A percentile compares a stretch with the other conserved stretches of the same genome.
Evolutionary conservation across 345 rosid species (phyloP).

Genomic region (Eucalyptus virginea): DNA sequence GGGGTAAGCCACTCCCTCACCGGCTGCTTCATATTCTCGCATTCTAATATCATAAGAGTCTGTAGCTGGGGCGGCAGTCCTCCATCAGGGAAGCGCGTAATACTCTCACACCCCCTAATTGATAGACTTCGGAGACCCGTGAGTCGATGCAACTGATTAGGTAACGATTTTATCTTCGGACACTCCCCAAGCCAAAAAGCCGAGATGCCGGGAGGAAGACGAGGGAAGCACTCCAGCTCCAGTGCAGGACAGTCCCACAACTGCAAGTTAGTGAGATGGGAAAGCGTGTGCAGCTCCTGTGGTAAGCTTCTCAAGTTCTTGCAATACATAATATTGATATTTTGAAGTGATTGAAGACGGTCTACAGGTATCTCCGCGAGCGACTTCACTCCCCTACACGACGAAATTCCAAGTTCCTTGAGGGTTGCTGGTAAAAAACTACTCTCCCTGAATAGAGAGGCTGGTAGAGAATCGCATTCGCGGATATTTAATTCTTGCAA

Average conservation of each 20-base stretch:
- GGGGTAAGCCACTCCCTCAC: neutral
- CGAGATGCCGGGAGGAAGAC: neutral
- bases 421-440: accelerated
- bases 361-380: neutral
- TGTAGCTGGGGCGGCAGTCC: neutral
- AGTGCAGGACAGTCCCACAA: accelerated
- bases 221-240: neutral
- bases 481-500: accelerated
- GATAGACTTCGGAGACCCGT: accelerated
- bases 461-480: accelerated
- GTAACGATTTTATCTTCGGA: neutral
- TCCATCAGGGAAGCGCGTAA: neutral
- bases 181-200: no score
- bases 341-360: neutral
- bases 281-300: accelerated
- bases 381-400: neutral
- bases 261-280: accelerated
- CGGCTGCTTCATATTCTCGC: neutral
- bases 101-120: neutral
- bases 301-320: neutral
- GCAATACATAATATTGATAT: accelerated
- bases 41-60: accelerated
- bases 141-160: neutral
- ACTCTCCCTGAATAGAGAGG: accelerated
- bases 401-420: accelerated